phyloP scores from a whole-genome alignment of 768 basidiomycete genomes.

The Lentinus tigrinus region DNA sequence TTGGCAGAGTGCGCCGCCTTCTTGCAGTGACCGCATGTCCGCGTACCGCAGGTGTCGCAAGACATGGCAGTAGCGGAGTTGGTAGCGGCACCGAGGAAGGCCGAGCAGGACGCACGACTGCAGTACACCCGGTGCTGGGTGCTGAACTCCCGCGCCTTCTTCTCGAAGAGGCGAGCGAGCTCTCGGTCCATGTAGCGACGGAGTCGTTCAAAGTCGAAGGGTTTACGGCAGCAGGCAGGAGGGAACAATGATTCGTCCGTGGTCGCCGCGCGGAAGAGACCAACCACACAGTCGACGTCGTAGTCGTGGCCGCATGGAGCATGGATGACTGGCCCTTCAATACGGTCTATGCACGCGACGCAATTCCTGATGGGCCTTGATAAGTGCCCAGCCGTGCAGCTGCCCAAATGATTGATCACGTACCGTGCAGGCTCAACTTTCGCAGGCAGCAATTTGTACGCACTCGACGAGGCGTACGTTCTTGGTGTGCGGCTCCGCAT shows the following conservation, averaged over 20 bases:
- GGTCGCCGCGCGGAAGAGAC: conserved; percentile 19
- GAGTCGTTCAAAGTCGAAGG: conserved; percentile 7
- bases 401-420: background rate
- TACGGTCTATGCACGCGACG: conserved; percentile 13
- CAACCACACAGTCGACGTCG: conserved; percentile 16
- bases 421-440: background rate
- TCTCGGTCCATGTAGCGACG: background rate
- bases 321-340: background rate
- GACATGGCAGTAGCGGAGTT: background rate
- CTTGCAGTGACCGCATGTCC: conserved; percentile 14
- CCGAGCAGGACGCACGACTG: conserved; percentile 12
- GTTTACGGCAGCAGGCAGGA: conserved; percentile 16
- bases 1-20: conserved; percentile 12
- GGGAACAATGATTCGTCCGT: conserved; percentile 22
- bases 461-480: background rate
- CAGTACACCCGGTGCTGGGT: conserved; percentile 23
- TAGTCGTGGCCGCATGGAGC: conserved; percentile 19
- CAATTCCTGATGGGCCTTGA: background rate
- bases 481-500: background rate
- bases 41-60: background rate
- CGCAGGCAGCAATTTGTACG: background rate
- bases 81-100: conserved; percentile 18
- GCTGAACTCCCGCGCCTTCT: conserved; percentile 19
- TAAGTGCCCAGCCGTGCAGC: no score
- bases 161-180: conserved; percentile 1